Conservation (phyloP, 108 stramenopile genomes). For the Nitzschia palea region DNA sequence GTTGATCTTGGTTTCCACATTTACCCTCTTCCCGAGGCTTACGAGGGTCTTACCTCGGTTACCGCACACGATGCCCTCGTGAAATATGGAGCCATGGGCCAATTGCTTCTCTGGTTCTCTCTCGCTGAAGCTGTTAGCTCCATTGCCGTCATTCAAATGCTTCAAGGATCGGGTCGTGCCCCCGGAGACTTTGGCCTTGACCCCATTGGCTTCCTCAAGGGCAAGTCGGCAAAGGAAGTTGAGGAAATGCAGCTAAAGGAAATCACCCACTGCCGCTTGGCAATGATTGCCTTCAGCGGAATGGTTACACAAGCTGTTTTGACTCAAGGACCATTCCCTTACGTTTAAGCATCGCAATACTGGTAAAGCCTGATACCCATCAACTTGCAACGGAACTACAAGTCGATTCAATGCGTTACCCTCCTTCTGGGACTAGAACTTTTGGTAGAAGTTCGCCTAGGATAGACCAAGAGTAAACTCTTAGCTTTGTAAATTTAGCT, state of each 20-base stretch:
- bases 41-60: constrained; percentile 76
- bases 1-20: constrained; percentile 83
- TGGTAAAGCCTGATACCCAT: no score
- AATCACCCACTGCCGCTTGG: constrained; percentile 89
- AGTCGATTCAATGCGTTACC: neutral
- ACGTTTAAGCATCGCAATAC: constrained; percentile 60
- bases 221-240: constrained; percentile 67
- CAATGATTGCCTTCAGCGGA: constrained; percentile 90
- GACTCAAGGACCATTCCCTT: constrained; percentile 88
- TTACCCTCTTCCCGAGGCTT: constrained; percentile 79
- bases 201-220: constrained; percentile 68
- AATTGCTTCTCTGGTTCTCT: constrained; percentile 73
- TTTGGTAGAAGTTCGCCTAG: neutral
- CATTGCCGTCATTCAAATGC: constrained; percentile 83
- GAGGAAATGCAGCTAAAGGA: constrained; percentile 79
- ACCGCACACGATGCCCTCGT: constrained; percentile 84
- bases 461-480: neutral
- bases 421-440: neutral
- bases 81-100: constrained; percentile 78
- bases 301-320: constrained; percentile 92
- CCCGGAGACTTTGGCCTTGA: constrained; percentile 95
- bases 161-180: constrained; percentile 87
- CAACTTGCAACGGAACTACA: neutral
- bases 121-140: constrained; percentile 66
- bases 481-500: constrained; percentile 8